Evolutionary conservation across 2,329 filamentous ascomycete species (phyloP).

Genomic region (Trichoderma brevicompactum): DNA sequence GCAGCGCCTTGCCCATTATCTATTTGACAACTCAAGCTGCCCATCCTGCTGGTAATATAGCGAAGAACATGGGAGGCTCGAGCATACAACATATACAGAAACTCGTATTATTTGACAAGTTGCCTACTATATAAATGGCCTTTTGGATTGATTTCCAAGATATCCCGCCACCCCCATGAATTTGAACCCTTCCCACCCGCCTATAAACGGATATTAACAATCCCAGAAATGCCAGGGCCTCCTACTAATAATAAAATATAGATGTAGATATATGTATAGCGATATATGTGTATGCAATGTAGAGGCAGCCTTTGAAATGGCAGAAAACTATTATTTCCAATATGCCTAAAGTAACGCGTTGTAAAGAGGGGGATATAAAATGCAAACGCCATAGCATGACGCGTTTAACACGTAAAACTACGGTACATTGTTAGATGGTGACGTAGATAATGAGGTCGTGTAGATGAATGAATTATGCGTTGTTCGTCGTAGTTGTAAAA

Average conservation of each 20-base stretch:
- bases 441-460: neutral
- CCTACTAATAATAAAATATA: neutral
- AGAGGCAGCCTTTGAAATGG: neutral
- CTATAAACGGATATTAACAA: neutral
- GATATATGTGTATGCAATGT: slow-evolving; percentile 13
- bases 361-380: neutral
- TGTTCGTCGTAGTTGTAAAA: slow-evolving; percentile 13
- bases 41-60: neutral
- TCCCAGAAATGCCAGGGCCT: neutral
- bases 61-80: neutral
- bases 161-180: neutral
- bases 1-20: neutral
- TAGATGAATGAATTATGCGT: slow-evolving; percentile 7
- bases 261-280: neutral
- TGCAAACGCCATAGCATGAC: neutral
- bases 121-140: neutral
- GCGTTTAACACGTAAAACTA: neutral
- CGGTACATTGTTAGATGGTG: neutral
- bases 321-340: neutral
- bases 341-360: neutral
- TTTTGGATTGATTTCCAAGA: neutral
- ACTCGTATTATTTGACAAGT: neutral
- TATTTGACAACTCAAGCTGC: neutral
- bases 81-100: neutral
- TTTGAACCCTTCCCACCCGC: neutral